Evolutionary conservation across 768 basidiomycete species (phyloP).

Genomic region (Suillus decipiens): DNA sequence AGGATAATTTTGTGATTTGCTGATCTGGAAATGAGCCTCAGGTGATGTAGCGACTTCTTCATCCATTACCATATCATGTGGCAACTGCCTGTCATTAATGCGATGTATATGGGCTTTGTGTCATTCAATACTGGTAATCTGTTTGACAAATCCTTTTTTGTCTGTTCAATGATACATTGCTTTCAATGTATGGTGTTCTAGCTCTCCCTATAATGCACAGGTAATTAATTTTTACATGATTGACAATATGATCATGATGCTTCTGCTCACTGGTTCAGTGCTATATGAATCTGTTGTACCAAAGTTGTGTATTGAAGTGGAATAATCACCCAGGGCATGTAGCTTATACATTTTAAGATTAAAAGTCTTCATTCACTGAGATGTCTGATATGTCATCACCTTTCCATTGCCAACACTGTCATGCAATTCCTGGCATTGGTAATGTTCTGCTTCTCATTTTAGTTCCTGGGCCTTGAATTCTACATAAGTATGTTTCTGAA

Average conservation of each 20-base stretch:
- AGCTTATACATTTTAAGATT: slow-evolving; percentile 35
- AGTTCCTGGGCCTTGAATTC: slow-evolving; percentile 25
- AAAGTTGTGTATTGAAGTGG: slow-evolving; percentile 18
- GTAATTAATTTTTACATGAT: no score
- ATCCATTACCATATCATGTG: not conserved
- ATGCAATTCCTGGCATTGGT: not conserved
- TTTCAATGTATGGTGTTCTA: slow-evolving; percentile 18
- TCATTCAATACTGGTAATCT: not conserved
- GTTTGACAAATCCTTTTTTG: slow-evolving; percentile 3
- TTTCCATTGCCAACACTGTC: not conserved
- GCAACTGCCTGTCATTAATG: not conserved
- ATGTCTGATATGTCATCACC: not conserved
- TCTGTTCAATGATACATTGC: slow-evolving; percentile 11
- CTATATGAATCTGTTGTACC: slow-evolving; percentile 38
- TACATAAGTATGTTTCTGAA: slow-evolving; percentile 21
- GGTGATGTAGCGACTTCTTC: not conserved
- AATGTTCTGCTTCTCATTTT: slow-evolving; percentile 7
- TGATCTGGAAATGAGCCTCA: slow-evolving; percentile 23
- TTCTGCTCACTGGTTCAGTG: slow-evolving; percentile 30
- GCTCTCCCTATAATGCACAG: slow-evolving; percentile 15
- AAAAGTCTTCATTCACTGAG: slow-evolving; percentile 16
- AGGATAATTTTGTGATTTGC: slow-evolving; percentile 7
- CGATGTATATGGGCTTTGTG: not conserved
- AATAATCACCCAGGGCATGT: slow-evolving; percentile 37
- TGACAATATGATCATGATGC: no score